Evolutionary conservation across 352 stramenopile species (phyloP).

Genomic region (Thraustochytrium striatum): DNA sequence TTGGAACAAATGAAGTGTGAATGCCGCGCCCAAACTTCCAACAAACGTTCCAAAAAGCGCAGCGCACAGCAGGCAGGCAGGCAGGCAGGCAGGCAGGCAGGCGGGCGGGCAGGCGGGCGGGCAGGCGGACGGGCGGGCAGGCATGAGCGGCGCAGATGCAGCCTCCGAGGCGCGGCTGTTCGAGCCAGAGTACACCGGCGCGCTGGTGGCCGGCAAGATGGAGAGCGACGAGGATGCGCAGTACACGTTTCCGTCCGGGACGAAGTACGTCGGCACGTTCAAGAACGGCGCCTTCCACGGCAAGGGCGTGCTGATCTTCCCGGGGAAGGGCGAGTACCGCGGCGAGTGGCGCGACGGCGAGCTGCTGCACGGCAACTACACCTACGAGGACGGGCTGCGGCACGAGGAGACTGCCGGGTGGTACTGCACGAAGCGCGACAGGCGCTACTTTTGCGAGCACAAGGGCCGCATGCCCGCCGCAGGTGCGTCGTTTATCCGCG

Average conservation of each 20-base stretch:
- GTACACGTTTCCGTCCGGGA: conserved; percentile 40
- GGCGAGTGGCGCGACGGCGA: conserved; percentile 20
- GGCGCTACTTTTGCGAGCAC: conserved; percentile 30
- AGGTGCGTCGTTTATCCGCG: background rate
- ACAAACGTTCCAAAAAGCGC: too few relatives aligned
- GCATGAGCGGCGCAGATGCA: too few relatives aligned
- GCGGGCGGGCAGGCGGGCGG: too few relatives aligned
- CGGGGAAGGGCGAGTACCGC: background rate
- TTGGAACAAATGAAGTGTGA: too few relatives aligned
- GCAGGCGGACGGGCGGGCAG: too few relatives aligned
- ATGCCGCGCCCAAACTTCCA: too few relatives aligned
- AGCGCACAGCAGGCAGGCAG: too few relatives aligned
- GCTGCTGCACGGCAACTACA: conserved; percentile 16
- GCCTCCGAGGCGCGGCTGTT: too few relatives aligned
- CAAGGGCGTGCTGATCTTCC: conserved; percentile 18
- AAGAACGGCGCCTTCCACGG: conserved; percentile 32
- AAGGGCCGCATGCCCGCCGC: background rate
- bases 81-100: too few relatives aligned
- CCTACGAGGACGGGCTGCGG: conserved; percentile 27
- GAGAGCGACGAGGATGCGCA: background rate
- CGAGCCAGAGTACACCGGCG: conserved; percentile 17
- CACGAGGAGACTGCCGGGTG: conserved; percentile 24
- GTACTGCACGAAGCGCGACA: conserved; percentile 12
- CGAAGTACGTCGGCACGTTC: conserved; percentile 21
- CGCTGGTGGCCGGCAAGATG: conserved; percentile 9